Base-by-base conservation (phyloP, 2,329 filamentous ascomycete genomes). In the Epichloe gansuensis region DNA sequence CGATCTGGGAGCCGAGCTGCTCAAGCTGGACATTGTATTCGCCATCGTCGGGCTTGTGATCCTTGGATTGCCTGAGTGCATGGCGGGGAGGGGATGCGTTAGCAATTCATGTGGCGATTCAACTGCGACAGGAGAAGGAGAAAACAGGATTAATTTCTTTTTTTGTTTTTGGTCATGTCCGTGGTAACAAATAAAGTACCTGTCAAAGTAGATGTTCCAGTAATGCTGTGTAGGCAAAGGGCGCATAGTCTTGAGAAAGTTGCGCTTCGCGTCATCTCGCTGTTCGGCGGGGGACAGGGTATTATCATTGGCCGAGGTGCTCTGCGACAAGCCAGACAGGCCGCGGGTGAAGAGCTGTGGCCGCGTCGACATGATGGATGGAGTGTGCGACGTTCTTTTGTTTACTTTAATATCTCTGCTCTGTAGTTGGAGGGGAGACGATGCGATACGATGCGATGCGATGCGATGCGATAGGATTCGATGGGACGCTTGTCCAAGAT, bases 191-290 rank as follows among this genome's bases (percentile, higher is more conserved):
- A 13, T 4, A 27, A 9, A 15, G 27, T 44, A 78, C 70, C 78
- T 72, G 66, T 84, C 80, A 63, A 84, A 83, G 65, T 77, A 86
- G 59, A 87, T 82, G 59, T 84, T 75, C 80, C 87, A 88, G 71
- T 87, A 88, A 66, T 90, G 83, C 71, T 90, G 85, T 31, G 87
- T 85, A 15, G 85, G 81, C 58, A 89, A 74, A 49, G 84, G 77
- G 51, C 88, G 76, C 74, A 80, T 83, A 31, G 82, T 77, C 68
- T 87, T 82, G 59, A 88, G 75, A 67, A 90, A 86, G 73, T 89
- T 89, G 72, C 85, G 82, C 81, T 89, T 89, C 52, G 85, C 85
- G 68, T 85, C 82, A 67, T 87, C 85, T 61, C 86, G 83, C 67
- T 82, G 77, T 62, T 83, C 80, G 51, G 86, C 84, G 27, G 86